Evolutionary conservation across 305 asterid genomes (phyloP).

Genomic region (Solanum aculeatissimum): DNA sequence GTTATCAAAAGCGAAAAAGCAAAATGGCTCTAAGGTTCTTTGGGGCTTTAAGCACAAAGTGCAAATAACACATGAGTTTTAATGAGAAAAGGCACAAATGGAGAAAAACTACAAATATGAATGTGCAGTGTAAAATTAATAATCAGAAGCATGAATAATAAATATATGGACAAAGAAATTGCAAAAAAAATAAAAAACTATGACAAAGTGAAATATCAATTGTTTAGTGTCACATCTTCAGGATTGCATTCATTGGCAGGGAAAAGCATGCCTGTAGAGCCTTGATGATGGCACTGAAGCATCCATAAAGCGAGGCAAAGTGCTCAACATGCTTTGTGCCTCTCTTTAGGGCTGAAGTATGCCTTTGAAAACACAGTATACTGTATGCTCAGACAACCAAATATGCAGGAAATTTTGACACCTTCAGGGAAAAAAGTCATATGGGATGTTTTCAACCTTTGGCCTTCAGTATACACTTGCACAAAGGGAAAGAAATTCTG

Average conservation of each 20-base stretch:
- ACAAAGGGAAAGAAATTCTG: not conserved
- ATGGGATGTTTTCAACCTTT: not conserved
- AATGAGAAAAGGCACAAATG: not conserved
- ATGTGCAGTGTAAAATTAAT: not conserved
- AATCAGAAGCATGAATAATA: not conserved
- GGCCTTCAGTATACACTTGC: not conserved
- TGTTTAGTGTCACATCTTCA: not conserved
- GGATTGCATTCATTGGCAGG: not conserved
- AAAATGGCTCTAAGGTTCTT: not conserved
- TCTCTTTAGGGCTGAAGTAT: not conserved
- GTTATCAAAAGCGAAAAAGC: not conserved
- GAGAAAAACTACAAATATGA: not conserved
- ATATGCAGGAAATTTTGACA: not conserved
- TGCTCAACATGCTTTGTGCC: not conserved
- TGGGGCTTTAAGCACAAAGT: not conserved
- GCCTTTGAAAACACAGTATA: not conserved
- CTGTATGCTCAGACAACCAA: not conserved
- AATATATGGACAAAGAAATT: not conserved
- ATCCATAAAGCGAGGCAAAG: not conserved
- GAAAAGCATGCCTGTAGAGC: not conserved
- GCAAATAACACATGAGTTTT: not conserved
- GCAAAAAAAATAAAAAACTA: not conserved
- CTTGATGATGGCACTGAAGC: not conserved
- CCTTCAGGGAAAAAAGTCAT: not conserved
- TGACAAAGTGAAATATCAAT: not conserved